phyloP scores from a whole-genome alignment of 352 stramenopile species.

The Globisporangium viniferum region DNA sequence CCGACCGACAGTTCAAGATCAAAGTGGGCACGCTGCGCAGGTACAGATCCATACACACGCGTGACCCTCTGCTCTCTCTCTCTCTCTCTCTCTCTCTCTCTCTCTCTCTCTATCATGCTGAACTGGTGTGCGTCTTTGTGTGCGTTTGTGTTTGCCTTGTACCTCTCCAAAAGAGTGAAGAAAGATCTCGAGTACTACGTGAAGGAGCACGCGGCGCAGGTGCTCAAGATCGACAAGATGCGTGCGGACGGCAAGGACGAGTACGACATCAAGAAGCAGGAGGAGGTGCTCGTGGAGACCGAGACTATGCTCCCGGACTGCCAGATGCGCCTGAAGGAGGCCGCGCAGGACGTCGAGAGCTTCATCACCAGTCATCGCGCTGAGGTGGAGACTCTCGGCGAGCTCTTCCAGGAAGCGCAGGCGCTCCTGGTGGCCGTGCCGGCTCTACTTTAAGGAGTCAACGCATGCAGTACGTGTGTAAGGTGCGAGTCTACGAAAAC shows the following conservation, averaged over 20 bases:
- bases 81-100: neutral
- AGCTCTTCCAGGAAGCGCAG: conserved; percentile 42
- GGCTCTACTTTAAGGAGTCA: conserved; percentile 21
- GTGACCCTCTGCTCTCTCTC: too few relatives aligned
- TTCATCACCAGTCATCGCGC: conserved; percentile 43
- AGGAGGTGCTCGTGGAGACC: conserved; percentile 78
- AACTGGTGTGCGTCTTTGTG: neutral
- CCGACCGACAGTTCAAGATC: conserved; percentile 76
- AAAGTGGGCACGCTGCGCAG: conserved; percentile 76
- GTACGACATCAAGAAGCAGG: conserved; percentile 77
- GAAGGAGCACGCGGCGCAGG: conserved; percentile 63
- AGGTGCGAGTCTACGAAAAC: neutral
- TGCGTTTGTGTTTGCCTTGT: neutral
- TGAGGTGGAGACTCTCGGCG: conserved; percentile 32
- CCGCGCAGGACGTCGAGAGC: conserved; percentile 43
- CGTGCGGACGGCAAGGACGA: conserved; percentile 53
- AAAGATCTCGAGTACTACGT: conserved; percentile 83
- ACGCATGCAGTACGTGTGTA: neutral
- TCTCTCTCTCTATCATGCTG: neutral
- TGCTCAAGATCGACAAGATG: conserved; percentile 64
- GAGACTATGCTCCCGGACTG: conserved; percentile 82
- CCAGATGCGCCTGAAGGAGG: conserved; percentile 61
- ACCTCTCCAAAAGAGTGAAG: conserved; percentile 43
- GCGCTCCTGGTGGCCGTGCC: conserved; percentile 42
- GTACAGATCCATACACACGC: conserved; percentile 7